These are phyloP conservation scores for Neonectria coccinea DNA, from an alignment of 2,329 filamentous ascomycete genomes.

Conservation along the genomic window DNA sequence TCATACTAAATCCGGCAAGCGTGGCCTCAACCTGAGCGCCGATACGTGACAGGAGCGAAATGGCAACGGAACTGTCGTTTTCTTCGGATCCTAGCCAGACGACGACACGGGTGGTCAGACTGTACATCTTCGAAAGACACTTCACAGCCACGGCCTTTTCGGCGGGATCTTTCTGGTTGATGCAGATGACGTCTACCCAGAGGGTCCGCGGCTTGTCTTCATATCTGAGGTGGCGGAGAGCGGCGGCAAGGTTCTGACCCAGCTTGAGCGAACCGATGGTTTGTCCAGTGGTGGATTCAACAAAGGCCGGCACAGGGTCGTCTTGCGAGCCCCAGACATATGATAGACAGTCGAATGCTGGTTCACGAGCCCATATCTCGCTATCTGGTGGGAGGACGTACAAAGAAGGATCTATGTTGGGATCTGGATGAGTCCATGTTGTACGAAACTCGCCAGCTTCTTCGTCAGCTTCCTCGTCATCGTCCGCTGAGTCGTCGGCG, in stretches of 20 bases:
- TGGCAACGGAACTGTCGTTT: conserved; percentile 4
- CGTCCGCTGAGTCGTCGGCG: background rate
- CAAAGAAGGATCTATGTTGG: conserved; percentile 1
- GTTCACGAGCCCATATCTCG: conserved; percentile 10
- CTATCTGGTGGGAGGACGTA: conserved; percentile 7
- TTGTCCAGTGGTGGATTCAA: conserved; percentile 1
- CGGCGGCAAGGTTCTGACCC: conserved; percentile 8
- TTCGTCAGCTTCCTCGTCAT: conserved; percentile 2
- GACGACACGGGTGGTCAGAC: background rate
- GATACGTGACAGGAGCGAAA: conserved; percentile 3
- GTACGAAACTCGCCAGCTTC: conserved; percentile 3
- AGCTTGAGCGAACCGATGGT: background rate
- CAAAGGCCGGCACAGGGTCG: conserved; percentile 1
- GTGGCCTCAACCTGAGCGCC: conserved; percentile 13
- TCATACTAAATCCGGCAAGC: background rate
- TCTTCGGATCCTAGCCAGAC: conserved; percentile 20
- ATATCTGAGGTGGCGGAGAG: conserved; percentile 15
- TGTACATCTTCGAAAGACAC: conserved; percentile 15
- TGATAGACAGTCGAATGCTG: conserved; percentile 18
- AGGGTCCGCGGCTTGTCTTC: conserved; percentile 3
- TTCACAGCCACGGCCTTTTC: conserved; percentile 21
- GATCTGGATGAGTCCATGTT: conserved; percentile 15
- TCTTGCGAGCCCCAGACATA: conserved; percentile 14
- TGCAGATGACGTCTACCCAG: conserved; percentile 34
- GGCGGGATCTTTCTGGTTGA: conserved; percentile 22